Evolutionary conservation across 2,329 filamentous ascomycete species (phyloP), one percentile per base, ranked within the genome.

Genomic region (Arthrobotrys sinensis): DNA sequence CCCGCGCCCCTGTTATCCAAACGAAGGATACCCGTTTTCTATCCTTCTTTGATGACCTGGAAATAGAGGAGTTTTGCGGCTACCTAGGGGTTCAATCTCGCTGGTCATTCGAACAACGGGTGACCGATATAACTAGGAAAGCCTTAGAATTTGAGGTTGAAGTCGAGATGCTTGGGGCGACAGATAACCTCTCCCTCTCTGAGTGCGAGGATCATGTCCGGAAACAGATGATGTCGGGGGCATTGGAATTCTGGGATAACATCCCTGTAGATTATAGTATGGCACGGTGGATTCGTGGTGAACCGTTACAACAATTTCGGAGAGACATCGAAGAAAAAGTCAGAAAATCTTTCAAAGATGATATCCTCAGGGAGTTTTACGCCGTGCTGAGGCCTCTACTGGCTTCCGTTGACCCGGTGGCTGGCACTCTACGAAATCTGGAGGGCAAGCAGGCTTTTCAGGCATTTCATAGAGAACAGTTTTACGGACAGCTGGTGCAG

Each of bases 211-310:
- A 40, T 3, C 12, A 16, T 19, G 34, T 40, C 6, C 21, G 16
- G 1, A 10, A 19, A n/a, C 8, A 40, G 28, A 36, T 19, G 40
- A 16, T 45, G 14, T 14, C 11, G 4, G 4, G 5, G 2, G 10
- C 40, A n/a, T 16, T 45, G 4, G 40, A 45, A 10, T 34, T 16
- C n/a, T 38, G 7, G 7, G 14, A 40, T 38, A 40, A 38, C 10
- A 40, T 8, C n/a, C 55, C 55, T 1, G 36, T 38, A n/a, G 55
- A 62, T 24, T 62, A 40, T n/a, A 62, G 24, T 24, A 62, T 62
- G 55, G 55, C 55, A 24, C 19, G 55, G n/a, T 62, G 55, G 55
- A 62, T 62, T 2, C 14, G 19, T 1, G 16, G 8, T 7, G 8
- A 19, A n/a, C 36, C 14, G 19, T 36, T 36, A 40, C 40, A 32